phyloP scores from a whole-genome alignment of 768 basidiomycete species.

The Phaffia tasmanica region DNA sequence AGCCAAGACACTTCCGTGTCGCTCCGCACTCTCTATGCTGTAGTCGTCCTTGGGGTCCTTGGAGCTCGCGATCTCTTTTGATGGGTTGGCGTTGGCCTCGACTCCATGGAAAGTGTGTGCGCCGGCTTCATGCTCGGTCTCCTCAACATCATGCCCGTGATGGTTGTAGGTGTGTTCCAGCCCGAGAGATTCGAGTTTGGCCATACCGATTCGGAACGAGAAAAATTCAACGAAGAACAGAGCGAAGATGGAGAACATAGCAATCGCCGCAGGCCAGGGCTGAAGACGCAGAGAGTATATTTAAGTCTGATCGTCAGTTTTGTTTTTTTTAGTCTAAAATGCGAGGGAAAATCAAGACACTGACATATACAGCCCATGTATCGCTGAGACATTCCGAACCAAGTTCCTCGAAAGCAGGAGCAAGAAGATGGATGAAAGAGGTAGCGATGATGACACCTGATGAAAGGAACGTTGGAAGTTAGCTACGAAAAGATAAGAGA shows the following conservation, averaged over 20 bases:
- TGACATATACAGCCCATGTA: conserved; percentile 64
- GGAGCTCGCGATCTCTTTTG: conserved; percentile 5
- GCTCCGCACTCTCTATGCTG: not conserved
- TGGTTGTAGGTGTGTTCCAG: conserved; percentile 11
- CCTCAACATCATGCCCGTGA: conserved; percentile 14
- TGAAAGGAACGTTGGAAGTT: not conserved
- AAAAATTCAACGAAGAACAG: conserved; percentile 22
- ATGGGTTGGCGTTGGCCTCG: not conserved
- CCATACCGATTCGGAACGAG: conserved; percentile 16
- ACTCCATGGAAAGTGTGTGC: conserved; percentile 17
- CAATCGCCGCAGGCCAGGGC: conserved; percentile 73
- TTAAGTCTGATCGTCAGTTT: not conserved
- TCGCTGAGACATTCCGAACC: conserved; percentile 56
- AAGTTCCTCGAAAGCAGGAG: conserved; percentile 63
- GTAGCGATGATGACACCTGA: conserved; percentile 18
- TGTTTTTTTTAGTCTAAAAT: conserved; percentile 9
- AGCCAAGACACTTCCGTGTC: not conserved
- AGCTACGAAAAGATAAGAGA: not conserved
- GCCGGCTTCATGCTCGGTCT: not conserved
- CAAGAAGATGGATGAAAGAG: conserved; percentile 59
- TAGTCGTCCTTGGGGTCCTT: conserved; percentile 1
- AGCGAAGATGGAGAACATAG: conserved; percentile 54
- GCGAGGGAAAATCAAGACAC: conserved; percentile 33
- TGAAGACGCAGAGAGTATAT: conserved; percentile 33
- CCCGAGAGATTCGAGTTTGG: conserved; percentile 20